Evolutionary conservation across 345 rosid genomes (phyloP).

Genomic region (Noccaea bulbosa): DNA sequence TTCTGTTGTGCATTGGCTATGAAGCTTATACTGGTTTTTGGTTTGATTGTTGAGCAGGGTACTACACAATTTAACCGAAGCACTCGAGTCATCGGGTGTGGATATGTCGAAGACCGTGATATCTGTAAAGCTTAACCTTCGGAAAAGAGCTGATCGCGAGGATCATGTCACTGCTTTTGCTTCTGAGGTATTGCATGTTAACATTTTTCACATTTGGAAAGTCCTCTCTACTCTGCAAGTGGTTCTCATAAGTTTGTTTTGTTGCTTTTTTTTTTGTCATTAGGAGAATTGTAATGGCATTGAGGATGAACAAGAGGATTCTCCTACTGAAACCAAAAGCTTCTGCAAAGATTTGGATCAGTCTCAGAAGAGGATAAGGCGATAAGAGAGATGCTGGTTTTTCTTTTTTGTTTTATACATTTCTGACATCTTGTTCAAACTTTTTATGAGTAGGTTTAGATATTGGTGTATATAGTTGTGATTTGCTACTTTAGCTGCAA

Average conservation of each 20-base stretch:
- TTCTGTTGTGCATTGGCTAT: not conserved
- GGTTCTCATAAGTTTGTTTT: not conserved
- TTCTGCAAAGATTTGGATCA: slow-evolving; percentile 46
- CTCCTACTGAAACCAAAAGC: slow-evolving; percentile 47
- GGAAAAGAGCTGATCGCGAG: slow-evolving; percentile 48
- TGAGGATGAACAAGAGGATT: slow-evolving; percentile 42
- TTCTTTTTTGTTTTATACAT: slow-evolving; percentile 23
- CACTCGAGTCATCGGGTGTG: slow-evolving; percentile 70
- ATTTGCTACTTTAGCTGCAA: slow-evolving; percentile 33
- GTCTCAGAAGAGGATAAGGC: slow-evolving; percentile 53
- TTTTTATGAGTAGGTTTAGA: slow-evolving; percentile 31
- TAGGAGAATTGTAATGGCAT: slow-evolving; percentile 49
- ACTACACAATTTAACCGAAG: slow-evolving; percentile 55
- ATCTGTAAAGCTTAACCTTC: slow-evolving; percentile 68
- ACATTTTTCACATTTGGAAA: not conserved
- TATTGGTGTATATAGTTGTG: slow-evolving; percentile 47
- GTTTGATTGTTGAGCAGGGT: slow-evolving; percentile 54
- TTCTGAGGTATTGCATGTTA: slow-evolving; percentile 53
- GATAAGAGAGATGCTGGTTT: slow-evolving; percentile 42
- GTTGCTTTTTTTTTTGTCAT: slow-evolving; percentile 5
- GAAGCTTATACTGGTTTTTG: not conserved
- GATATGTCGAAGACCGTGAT: slow-evolving; percentile 64
- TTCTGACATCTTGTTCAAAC: slow-evolving; percentile 21
- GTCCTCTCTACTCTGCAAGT: not conserved
- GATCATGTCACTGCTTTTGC: slow-evolving; percentile 37